Conservation (phyloP, 2,329 filamentous ascomycete species). For the Diaporthe nobilis region DNA sequence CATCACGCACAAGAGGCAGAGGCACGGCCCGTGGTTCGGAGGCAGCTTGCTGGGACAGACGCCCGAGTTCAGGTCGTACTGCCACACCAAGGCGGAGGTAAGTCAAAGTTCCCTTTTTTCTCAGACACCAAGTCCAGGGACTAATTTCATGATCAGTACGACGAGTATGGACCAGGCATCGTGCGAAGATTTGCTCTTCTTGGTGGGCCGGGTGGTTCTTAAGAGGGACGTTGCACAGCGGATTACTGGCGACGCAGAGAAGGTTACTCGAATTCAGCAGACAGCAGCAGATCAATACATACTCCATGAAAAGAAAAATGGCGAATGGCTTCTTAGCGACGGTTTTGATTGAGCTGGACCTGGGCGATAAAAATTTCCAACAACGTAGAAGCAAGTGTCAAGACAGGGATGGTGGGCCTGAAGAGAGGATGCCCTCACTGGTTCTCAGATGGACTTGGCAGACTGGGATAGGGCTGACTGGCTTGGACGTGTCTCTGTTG, state of each 20-base stretch:
- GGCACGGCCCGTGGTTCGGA: constrained; percentile 98
- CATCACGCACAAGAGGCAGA: constrained; percentile 96
- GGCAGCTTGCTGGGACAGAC: constrained; percentile 97
- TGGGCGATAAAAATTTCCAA: too few relatives aligned
- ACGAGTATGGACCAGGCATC: constrained; percentile 96
- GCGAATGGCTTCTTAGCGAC: not conserved
- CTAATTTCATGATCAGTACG: constrained; percentile 72
- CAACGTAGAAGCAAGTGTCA: not conserved
- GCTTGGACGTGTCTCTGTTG: not conserved
- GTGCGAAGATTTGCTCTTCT: constrained; percentile 94
- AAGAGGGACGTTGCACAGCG: constrained; percentile 43
- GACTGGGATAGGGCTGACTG: not conserved
- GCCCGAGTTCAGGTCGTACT: constrained; percentile 98
- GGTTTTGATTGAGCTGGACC: too few relatives aligned
- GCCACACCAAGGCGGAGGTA: constrained; percentile 89
- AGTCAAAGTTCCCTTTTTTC: constrained; percentile 44
- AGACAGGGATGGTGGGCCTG: not conserved
- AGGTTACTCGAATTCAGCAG: constrained; percentile 16
- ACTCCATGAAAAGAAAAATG: not conserved
- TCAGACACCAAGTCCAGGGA: not conserved
- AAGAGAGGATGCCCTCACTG: not conserved
- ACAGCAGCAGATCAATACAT: constrained; percentile 30
- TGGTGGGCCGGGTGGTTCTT: constrained; percentile 90
- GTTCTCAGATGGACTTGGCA: not conserved
- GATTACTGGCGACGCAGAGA: not conserved